phyloP scores from a whole-genome alignment of 495 filamentous ascomycete species.

The Talaromyces stipitatus region DNA sequence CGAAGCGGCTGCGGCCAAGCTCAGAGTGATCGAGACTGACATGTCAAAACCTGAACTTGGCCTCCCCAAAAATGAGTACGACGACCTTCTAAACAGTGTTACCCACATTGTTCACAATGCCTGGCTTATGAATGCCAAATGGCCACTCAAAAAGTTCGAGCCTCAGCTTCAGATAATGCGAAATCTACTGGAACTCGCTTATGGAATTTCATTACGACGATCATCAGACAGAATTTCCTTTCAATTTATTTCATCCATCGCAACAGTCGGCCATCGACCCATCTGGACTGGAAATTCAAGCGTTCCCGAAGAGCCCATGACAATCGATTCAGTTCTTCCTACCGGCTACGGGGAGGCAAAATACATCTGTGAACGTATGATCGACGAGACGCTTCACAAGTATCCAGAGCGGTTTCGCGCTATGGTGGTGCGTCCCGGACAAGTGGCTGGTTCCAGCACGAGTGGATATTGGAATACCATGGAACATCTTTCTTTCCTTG shows the following conservation, averaged over 20 bases:
- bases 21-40: constrained; percentile 25
- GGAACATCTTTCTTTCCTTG: constrained; percentile 42
- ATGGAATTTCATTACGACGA: neutral
- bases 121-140: neutral
- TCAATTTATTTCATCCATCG: constrained; percentile 46
- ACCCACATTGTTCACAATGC: neutral
- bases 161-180: neutral
- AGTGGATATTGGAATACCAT: constrained; percentile 47
- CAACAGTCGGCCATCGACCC: constrained; percentile 29
- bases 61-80: constrained; percentile 6
- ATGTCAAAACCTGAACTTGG: constrained; percentile 3
- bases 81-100: neutral
- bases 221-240: constrained; percentile 14
- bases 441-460: constrained; percentile 39
- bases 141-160: neutral
- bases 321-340: constrained; percentile 28
- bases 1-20: constrained; percentile 19
- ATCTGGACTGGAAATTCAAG: too few species aligned
- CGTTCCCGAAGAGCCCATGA: too few species aligned
- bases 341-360: constrained; percentile 45
- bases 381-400: constrained; percentile 38
- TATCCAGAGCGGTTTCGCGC: constrained; percentile 30
- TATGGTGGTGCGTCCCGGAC: constrained; percentile 37
- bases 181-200: neutral
- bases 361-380: constrained; percentile 36